Evolutionary conservation across 306 rosid species (phyloP).

Genomic region (Pueraria montana): DNA sequence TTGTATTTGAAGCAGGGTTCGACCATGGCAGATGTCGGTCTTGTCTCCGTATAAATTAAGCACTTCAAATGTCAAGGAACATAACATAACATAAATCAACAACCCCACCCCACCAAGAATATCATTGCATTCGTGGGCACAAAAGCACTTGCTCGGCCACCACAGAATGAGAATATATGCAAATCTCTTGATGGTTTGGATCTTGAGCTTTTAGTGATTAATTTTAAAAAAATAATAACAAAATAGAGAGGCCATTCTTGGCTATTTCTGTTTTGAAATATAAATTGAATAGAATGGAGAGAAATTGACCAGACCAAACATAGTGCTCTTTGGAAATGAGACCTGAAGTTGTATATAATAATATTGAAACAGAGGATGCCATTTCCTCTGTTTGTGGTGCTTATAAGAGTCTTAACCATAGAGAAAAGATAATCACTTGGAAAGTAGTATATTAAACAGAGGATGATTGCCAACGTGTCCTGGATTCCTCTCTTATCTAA

Average conservation of each 20-base stretch:
- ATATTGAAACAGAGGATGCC: constrained; percentile 30
- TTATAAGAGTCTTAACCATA: constrained; percentile 10
- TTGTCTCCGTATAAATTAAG: constrained; percentile 32
- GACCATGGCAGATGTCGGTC: constrained; percentile 38
- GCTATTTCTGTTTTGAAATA: constrained; percentile 6
- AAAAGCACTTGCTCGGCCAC: constrained; percentile 37
- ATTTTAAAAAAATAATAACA: not conserved
- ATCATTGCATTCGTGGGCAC: constrained; percentile 34
- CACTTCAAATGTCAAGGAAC: not conserved
- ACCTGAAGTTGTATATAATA: not conserved
- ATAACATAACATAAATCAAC: not conserved
- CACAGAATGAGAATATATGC: constrained; percentile 48
- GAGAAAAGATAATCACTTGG: constrained; percentile 16
- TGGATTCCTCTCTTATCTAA: not conserved
- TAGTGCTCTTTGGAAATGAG: constrained; percentile 1
- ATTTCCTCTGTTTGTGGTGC: constrained; percentile 42
- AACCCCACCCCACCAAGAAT: constrained; percentile 31
- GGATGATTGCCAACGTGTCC: constrained; percentile 20
- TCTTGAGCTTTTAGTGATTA: not conserved
- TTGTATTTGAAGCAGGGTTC: constrained; percentile 37
- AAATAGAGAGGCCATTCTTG: not conserved
- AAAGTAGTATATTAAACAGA: not conserved
- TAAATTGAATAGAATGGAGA: not conserved
- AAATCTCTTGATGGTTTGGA: not conserved
- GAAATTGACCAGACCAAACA: constrained; percentile 28